Evolutionary conservation across 2,329 filamentous ascomycete genomes (phyloP).

Genomic region (Fusarium nurragi): DNA sequence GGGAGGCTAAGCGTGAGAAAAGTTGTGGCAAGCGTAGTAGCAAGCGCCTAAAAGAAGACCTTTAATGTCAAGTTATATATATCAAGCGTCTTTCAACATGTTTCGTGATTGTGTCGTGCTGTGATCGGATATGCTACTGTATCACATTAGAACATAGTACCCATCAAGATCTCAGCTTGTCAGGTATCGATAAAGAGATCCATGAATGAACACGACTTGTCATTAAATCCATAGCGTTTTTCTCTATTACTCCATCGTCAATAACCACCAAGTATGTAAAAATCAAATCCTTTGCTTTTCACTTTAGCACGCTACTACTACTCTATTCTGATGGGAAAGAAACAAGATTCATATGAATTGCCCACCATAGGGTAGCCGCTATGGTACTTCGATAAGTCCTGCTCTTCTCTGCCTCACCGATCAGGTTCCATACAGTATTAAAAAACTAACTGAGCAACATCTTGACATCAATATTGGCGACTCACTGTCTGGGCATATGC

Average conservation of each 20-base stretch:
- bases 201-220: no score
- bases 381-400: not conserved
- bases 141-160: no score
- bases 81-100: not conserved
- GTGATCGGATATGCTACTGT: not conserved
- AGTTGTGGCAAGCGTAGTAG: slow-evolving; percentile 24
- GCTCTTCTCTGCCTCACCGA: not conserved
- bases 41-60: slow-evolving; percentile 28
- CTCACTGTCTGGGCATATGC: not conserved
- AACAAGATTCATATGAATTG: not conserved
- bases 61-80: slow-evolving; percentile 24
- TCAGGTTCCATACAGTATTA: not conserved
- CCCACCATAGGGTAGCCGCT: not conserved
- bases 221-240: no score
- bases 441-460: not conserved
- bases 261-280: not conserved
- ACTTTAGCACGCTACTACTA: no score
- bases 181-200: no score
- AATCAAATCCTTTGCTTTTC: no score
- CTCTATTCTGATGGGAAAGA: not conserved
- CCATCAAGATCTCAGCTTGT: no score
- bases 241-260: not conserved
- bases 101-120: not conserved
- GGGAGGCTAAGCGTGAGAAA: slow-evolving; percentile 20
- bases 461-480: not conserved